Evolutionary conservation across 2,329 filamentous ascomycete species (phyloP), one percentile per base, ranked within the genome.

Genomic region (Periconia macrospinosa): DNA sequence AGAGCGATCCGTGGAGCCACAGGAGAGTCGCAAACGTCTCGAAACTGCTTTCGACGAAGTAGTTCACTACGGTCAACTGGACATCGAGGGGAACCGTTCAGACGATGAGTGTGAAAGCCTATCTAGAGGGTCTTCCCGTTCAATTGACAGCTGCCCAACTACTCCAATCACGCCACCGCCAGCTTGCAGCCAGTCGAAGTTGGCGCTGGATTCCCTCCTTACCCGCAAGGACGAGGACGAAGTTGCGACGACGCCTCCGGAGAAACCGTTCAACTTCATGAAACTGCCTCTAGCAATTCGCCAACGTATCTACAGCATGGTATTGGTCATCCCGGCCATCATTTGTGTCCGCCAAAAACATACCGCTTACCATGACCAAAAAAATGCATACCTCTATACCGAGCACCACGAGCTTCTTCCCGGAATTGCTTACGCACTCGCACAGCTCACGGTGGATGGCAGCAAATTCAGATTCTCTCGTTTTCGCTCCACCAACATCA

Each of bases 291-390:
- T 61, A 3, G 52, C 49, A 2, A 37, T 68, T 15, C 59, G 67
- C 44, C 56, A 63, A 8, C 54, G 30, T 6, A 47, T 70, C 27
- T 71, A 68, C 49, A 9, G 46, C 3, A 48, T 62, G 15, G 54
- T 71, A 23, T 56, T 70, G 2, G 55, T 62, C 1, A 48, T 69
- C 1, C 65, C 65, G 0, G 66, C 52, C 6, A 27, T 70, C 1
- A 62, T 70, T 27, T 66, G 62, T 45, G 49, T 67, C 13, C 59
- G 62, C 6, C 69, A 71, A 33, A 69, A 68, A 10, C 57, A 62
- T 17, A 63, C 65, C 1, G 9, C 56, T 0, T 60, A 54, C 42
- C 52, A 63, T 18, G 44, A 61, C 13, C 55, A 57, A 6, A 49
- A 54, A 3, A 50, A 50, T 17, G 55, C 60, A 0, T 65, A 58